Evolutionary conservation across 1,284 basidiomycete genomes (phyloP).

Genomic region (Inonotus obliquus): DNA sequence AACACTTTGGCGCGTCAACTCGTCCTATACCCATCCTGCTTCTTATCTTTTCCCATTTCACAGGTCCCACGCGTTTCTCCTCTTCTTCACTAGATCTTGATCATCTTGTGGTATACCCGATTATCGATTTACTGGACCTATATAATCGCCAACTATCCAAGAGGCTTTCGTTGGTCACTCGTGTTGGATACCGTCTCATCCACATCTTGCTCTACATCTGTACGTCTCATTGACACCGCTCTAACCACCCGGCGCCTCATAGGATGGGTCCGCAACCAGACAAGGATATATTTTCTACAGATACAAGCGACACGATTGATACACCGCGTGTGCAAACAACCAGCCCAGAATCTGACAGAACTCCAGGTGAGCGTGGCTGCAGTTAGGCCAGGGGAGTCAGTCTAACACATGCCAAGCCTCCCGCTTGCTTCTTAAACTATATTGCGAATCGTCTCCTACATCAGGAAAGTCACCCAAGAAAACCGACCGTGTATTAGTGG

Average conservation of each 20-base stretch:
- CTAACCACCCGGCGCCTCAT: background rate
- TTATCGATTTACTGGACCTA: background rate
- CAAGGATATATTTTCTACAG: background rate
- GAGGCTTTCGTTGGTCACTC: background rate
- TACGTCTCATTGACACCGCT: background rate
- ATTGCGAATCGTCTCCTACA: background rate
- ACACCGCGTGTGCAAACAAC: background rate
- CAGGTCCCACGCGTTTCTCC: background rate
- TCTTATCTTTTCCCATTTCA: background rate
- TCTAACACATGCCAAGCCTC: background rate
- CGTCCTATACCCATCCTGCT: background rate
- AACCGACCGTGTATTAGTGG: constrained; percentile 1
- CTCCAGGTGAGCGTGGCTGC: background rate
- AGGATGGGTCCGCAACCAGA: background rate
- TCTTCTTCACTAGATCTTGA: background rate
- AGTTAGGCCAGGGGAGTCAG: background rate
- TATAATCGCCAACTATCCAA: background rate
- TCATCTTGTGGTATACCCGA: background rate
- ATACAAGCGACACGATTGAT: background rate
- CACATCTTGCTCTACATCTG: background rate
- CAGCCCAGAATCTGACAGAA: background rate
- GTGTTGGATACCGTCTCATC: background rate
- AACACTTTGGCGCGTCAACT: background rate
- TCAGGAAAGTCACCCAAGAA: constrained; percentile 9
- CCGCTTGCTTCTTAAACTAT: background rate